Base-by-base conservation (phyloP, 805 yeast genomes). In the Kodamaea nitidulidarum region DNA sequence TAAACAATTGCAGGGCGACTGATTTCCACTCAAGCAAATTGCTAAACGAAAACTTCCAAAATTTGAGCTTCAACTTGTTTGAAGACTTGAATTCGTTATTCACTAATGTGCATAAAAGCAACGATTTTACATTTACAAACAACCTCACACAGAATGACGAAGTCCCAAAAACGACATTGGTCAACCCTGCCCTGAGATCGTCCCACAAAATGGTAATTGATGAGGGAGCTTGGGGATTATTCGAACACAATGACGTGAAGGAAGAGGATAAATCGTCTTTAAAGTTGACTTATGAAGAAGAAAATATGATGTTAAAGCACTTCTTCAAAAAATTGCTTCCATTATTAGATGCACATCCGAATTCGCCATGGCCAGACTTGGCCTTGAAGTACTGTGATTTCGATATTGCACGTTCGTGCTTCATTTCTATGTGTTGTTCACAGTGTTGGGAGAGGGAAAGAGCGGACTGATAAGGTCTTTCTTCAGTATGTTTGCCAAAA, bases 331-430 rank as follows among this genome's bases (percentile, higher is more conserved):
- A 73, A 42, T 58, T 77, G 26, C 54, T 77, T 4, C 80, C 78
- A 1, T 49, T 76, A 29, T 53, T 76, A 24, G 82, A 77, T 56
- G 79, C 80, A 0, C 81, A 77, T 49, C 82, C 81, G 0, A 71
- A 73, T 30, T 63, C 79, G 1, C 81, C 81, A 3, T 75, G 81
- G 81, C 82, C 82, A 0, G 76, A 75, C 42, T 52, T 77, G 41
- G 79, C 80, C 31, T 58, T 77, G 43, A 68, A 71, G 37, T 76
- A 76, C 49, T 76, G 81, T 47, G 79, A 76, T 48, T 68, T 73
- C 45, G 78, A 76, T 46, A 67, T 77, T 33, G 81, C 81, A 1
- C 62, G 78, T 39, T 71, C 78, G 44, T 77, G 82, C 44, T 76
- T 77, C 46, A 67, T 77, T 15, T 75, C 80, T 2, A 77, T 47